phyloP scores from a whole-genome alignment of 805 yeast genomes.

The Suhomyces faveliae region DNA sequence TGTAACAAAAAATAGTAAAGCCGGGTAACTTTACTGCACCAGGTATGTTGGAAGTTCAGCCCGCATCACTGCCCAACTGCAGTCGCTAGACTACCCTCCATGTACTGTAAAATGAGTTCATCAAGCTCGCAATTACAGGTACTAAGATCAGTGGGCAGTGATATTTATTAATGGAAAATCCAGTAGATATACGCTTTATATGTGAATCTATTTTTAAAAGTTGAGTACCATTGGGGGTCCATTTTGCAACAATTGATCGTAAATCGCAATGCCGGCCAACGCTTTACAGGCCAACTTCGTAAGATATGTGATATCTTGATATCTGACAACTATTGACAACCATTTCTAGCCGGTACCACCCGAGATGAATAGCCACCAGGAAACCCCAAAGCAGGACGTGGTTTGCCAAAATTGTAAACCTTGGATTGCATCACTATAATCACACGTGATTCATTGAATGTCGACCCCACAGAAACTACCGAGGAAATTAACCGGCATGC shows the following conservation, averaged over 20 bases:
- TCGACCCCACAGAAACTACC: slow-evolving; percentile 6
- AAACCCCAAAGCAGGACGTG: too few species aligned
- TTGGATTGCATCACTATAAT: not conserved
- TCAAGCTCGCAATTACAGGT: not conserved
- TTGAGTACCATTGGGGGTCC: too few species aligned
- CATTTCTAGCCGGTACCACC: too few species aligned
- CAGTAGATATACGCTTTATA: too few species aligned
- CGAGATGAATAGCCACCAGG: too few species aligned
- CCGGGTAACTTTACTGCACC: not conserved
- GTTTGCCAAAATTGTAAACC: not conserved
- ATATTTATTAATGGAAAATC: too few species aligned
- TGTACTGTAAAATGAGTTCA: not conserved
- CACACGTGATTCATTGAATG: not conserved
- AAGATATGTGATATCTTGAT: too few species aligned
- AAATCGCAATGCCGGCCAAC: not conserved
- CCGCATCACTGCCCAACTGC: not conserved
- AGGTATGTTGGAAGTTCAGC: not conserved
- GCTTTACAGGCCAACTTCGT: not conserved
- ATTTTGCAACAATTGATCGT: not conserved
- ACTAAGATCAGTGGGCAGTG: too few species aligned
- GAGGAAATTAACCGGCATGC: not conserved
- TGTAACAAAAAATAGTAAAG: not conserved
- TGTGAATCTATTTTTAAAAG: too few species aligned
- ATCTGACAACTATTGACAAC: too few species aligned
- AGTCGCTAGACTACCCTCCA: not conserved